phyloP scores from a whole-genome alignment of 2,329 filamentous ascomycete genomes.

The Fusarium sp. region DNA sequence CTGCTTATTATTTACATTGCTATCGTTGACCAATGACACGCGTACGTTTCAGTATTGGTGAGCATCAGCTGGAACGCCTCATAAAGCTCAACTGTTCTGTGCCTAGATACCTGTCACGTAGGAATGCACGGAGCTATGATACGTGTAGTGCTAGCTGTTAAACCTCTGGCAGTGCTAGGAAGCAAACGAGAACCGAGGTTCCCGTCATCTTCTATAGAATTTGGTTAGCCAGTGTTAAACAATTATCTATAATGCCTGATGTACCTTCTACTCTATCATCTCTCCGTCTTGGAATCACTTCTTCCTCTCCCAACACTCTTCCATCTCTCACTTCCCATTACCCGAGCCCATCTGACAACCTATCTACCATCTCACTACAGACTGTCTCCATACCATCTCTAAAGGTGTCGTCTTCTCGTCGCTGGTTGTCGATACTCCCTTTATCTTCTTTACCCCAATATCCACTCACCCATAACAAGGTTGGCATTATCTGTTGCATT shows the following conservation, averaged over 20 bases:
- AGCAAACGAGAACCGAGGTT: fast-evolving
- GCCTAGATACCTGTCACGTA: neutral
- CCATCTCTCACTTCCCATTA: neutral
- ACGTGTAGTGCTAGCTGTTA: too few relatives aligned
- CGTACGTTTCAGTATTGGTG: neutral
- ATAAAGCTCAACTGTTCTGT: fast-evolving
- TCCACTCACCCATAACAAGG: fast-evolving
- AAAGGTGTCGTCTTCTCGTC: neutral
- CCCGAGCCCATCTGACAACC: neutral
- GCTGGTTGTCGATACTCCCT: neutral
- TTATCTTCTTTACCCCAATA: neutral
- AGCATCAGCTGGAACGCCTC: neutral
- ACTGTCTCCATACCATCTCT: fast-evolving
- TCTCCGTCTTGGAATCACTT: neutral
- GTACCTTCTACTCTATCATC: neutral
- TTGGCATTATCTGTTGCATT: neutral
- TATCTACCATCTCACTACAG: neutral
- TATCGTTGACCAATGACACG: neutral
- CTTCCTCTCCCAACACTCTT: neutral
- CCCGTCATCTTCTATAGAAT: fast-evolving
- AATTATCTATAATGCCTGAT: neutral
- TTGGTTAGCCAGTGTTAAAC: neutral
- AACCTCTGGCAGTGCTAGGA: neutral
- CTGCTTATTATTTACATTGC: neutral
- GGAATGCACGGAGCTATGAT: too few relatives aligned